Base-by-base conservation (phyloP, 495 filamentous ascomycete genomes). In the Pyrenopolyporus hunteri region DNA sequence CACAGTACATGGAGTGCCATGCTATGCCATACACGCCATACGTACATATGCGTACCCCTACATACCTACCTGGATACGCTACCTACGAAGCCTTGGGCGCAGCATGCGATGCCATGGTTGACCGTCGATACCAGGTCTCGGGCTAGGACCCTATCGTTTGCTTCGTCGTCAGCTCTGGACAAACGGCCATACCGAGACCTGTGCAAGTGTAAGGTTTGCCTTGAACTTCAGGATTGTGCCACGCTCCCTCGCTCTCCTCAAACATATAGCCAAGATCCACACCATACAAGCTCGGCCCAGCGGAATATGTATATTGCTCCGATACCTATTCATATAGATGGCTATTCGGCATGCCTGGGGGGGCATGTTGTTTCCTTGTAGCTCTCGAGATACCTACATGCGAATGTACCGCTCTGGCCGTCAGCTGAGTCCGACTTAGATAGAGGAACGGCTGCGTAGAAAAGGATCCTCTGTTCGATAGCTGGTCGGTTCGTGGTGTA, bases 81-180 rank as follows among this genome's bases (percentile, higher is more conserved):
- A 35, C 10, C 44, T 40, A 35, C 10, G 32, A 23, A 40, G 46
- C 53, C 57, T 53, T 53, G 32, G 11, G 49, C 45, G 44, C 44
- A 33, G 44, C 33, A 58, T 58, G 54, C 44, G 35, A 59, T 23
- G n/a, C n/a, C n/a, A n/a, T n/a, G n/a, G n/a, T n/a, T n/a, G 13
- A 14, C 14, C 17, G 16, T 17, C 20, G 9, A 44, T 44, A 35
- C 45, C 46, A 26, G 56, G 43, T 31, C 58, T 48, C n/a, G n/a
- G n/a, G n/a, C n/a, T n/a, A n/a, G n/a, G n/a, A n/a, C n/a, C n/a
- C n/a, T n/a, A n/a, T n/a, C n/a, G n/a, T n/a, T n/a, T n/a, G n/a
- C n/a, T n/a, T n/a, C n/a, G n/a, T n/a, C n/a, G n/a, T n/a, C n/a
- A n/a, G n/a, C n/a, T n/a, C n/a, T n/a, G n/a, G n/a, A n/a, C n/a